These are phyloP conservation scores for Juglanconis sp. DNA, from an alignment of 2,329 filamentous ascomycete genomes.

Conservation along the genomic window DNA sequence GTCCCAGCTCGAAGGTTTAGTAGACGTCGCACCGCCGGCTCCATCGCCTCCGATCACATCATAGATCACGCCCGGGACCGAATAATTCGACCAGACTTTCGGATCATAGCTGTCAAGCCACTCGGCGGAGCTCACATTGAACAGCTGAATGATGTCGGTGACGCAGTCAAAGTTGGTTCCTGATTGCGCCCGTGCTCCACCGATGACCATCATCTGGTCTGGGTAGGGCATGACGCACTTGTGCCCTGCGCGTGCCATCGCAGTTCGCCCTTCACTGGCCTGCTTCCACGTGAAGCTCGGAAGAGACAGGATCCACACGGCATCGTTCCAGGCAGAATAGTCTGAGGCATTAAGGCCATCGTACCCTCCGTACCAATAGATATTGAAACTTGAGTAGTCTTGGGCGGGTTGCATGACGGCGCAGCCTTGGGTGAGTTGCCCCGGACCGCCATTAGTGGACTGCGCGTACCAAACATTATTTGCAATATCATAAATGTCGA, in stretches of 20 bases:
- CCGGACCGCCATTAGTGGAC: slow-evolving; percentile 56
- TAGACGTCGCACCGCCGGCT: slow-evolving; percentile 67
- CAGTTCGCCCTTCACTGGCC: slow-evolving; percentile 39
- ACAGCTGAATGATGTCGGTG: slow-evolving; percentile 56
- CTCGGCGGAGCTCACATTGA: slow-evolving; percentile 66
- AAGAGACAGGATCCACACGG: slow-evolving; percentile 78
- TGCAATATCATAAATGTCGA: slow-evolving; percentile 76
- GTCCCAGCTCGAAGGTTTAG: slow-evolving; percentile 55
- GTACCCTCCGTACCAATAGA: slow-evolving; percentile 83
- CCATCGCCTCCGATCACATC: slow-evolving; percentile 65
- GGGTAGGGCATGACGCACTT: slow-evolving; percentile 74
- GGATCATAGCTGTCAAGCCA: slow-evolving; percentile 74
- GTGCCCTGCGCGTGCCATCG: slow-evolving; percentile 66
- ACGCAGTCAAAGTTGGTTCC: slow-evolving; percentile 41
- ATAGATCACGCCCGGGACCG: slow-evolving; percentile 63
- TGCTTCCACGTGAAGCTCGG: slow-evolving; percentile 78
- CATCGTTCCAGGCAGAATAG: slow-evolving; percentile 47
- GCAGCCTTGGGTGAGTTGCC: slow-evolving; percentile 63
- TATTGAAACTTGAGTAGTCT: slow-evolving; percentile 72
- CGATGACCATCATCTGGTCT: slow-evolving; percentile 75
- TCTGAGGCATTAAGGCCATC: slow-evolving; percentile 42
- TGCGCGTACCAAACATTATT: slow-evolving; percentile 67
- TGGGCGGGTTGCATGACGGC: slow-evolving; percentile 69
- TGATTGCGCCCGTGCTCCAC: slow-evolving; percentile 53
- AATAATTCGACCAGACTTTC: slow-evolving; percentile 59